A percentile compares a stretch with the other conserved stretches of the same genome.
Conservation (phyloP, 2,329 filamentous ascomycete genomes). For the Capronia epimyces region DNA sequence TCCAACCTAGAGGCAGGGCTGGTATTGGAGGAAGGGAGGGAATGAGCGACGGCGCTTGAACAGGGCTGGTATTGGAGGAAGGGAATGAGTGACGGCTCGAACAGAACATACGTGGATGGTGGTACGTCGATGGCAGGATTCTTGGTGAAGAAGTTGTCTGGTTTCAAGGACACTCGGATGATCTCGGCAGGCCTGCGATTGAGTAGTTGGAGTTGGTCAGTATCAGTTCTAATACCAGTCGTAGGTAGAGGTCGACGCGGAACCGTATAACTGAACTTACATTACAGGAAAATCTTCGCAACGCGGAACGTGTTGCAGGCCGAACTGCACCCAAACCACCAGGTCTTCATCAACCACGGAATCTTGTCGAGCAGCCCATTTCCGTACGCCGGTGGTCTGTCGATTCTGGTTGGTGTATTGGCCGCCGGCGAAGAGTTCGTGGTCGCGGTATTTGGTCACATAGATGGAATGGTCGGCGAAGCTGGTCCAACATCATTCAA, state of each 20-base stretch:
- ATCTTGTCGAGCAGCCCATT: constrained; percentile 46
- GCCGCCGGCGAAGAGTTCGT: constrained; percentile 50
- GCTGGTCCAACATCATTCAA: too few species aligned
- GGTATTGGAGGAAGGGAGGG: too few species aligned
- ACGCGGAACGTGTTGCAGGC: constrained; percentile 60
- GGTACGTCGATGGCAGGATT: constrained; percentile 53
- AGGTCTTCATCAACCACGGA: constrained; percentile 45
- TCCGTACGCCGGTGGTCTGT: constrained; percentile 49
- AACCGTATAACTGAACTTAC: too few species aligned
- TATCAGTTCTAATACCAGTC: too few species aligned
- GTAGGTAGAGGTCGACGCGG: too few species aligned
- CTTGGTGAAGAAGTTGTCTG: constrained; percentile 50
- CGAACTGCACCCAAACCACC: constrained; percentile 54
- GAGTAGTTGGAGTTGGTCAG: too few species aligned
- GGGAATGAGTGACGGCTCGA: too few species aligned
- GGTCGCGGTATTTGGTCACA: constrained; percentile 51
- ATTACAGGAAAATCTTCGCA: constrained; percentile 65
- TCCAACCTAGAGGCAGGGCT: too few species aligned
- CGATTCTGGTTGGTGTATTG: constrained; percentile 54
- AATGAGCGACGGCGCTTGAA: too few species aligned
- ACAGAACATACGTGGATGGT: too few species aligned
- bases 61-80: too few species aligned
- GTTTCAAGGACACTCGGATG: constrained; percentile 44
- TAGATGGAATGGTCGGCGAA: constrained; percentile 52
- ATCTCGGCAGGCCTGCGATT: constrained; percentile 44